Conservation (phyloP, 2,329 filamentous ascomycete species). For the Neofusicoccum cordaticola region DNA sequence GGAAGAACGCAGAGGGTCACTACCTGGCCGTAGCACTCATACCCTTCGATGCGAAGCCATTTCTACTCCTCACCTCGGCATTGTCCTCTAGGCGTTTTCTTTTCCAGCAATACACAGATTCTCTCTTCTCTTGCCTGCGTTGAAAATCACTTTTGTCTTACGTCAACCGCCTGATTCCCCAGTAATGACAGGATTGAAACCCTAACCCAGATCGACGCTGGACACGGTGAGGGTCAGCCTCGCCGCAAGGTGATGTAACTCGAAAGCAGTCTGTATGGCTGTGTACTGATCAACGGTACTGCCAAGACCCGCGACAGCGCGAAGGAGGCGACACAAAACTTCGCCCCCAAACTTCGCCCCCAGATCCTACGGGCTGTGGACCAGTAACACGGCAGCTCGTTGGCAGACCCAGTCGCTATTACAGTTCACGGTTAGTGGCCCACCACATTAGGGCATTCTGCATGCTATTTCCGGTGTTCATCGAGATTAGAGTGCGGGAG, state of each 20-base stretch:
- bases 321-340: background rate
- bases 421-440: background rate
- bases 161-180: no score
- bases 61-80: background rate
- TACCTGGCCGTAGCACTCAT: background rate
- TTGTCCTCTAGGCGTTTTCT: background rate
- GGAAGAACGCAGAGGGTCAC: no score
- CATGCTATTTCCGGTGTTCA: background rate
- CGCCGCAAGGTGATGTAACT: background rate
- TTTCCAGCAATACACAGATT: slow-evolving; percentile 1
- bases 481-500: slow-evolving; percentile 3
- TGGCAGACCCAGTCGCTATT: no score
- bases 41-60: background rate
- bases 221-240: background rate
- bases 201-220: background rate
- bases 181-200: background rate
- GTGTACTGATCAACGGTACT: background rate
- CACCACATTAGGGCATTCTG: background rate
- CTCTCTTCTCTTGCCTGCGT: background rate
- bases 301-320: background rate
- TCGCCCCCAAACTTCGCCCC: background rate
- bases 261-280: background rate
- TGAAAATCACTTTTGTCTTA: no score
- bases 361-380: background rate
- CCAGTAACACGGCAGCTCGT: background rate